Base-by-base conservation (phyloP, 2,329 filamentous ascomycete genomes). In the Fusarium austroafricanum region DNA sequence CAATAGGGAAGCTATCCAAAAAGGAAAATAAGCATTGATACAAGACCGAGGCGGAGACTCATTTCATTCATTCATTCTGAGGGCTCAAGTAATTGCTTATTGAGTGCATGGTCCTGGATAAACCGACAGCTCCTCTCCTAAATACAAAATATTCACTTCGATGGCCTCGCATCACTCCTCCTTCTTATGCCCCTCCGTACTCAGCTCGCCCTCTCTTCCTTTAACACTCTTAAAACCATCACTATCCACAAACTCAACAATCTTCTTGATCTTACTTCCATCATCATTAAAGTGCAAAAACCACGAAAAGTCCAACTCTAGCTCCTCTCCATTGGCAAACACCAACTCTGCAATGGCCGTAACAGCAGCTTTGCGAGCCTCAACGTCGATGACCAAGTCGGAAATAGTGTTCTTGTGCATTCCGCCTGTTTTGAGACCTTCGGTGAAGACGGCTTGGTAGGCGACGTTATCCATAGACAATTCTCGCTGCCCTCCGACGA, bases 231-330 rank as follows among this genome's bases (percentile, higher is more conserved):
- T 46, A 4, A 63, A 61, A 1, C 33, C 18, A 9, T 62, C 53
- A 12, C 38, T 44, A 5, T 68, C 65, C 2, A 68, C 62, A 47
- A 68, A 68, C 33, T 68, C 65, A 2, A 68, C 37, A 11, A 66
- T 68, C 21, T 51, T 68, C 5, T 42, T 57, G 4, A 68, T 50
- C 26, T 58, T 58, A 1, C 52, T 39, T 0, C 66, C 66, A 37
- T 68, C 47, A 0, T 62, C 49, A 3, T 50, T 68, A 0, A 68
- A 57, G 10, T 61, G 40, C 6, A 68, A 12, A 11, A 68, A 61
- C 66, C 66, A 68, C 0, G 47, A 43, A 20, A 61, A 60, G 7
- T 68, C 65, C 55, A 66, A 18, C 2, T 14, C 39, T 3, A 61
- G 15, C 1, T 45, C 46, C 10, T 68, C 55, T 0, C 65, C 61